Conservation (phyloP, 2,329 filamentous ascomycete species). For the Scopulariopsis brevicaulis region DNA sequence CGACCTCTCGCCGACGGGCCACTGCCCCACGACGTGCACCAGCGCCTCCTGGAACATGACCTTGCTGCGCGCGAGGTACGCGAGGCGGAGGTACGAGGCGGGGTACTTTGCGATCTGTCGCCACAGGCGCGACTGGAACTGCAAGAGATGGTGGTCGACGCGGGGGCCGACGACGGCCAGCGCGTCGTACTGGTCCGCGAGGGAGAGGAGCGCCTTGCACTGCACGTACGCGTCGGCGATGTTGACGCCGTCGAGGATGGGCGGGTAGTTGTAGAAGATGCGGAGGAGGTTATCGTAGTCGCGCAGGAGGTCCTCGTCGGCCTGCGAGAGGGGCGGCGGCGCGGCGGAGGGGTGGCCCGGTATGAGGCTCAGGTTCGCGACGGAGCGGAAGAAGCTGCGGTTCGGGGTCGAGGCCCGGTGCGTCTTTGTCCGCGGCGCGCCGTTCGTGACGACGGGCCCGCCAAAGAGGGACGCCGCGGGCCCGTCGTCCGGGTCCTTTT, state of each 20-base stretch:
- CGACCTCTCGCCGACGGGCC: slow-evolving; percentile 71
- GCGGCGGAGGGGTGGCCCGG: slow-evolving; percentile 33
- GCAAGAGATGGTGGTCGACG: slow-evolving; percentile 85
- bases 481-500: slow-evolving; percentile 46
- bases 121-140: slow-evolving; percentile 84
- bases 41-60: slow-evolving; percentile 81
- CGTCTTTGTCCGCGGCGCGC: slow-evolving; percentile 22
- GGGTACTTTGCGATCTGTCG: slow-evolving; percentile 97
- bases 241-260: slow-evolving; percentile 70
- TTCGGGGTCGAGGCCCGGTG: neutral
- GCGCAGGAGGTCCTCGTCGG: slow-evolving; percentile 66
- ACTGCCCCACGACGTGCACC: slow-evolving; percentile 89
- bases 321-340: slow-evolving; percentile 32
- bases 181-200: slow-evolving; percentile 94
- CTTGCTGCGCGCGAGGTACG: slow-evolving; percentile 72
- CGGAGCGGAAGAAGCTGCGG: slow-evolving; percentile 69
- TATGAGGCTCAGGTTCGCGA: slow-evolving; percentile 60
- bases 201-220: slow-evolving; percentile 76
- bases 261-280: slow-evolving; percentile 89
- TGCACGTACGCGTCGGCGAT: slow-evolving; percentile 90
- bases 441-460: neutral
- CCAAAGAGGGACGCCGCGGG: slow-evolving; percentile 43
- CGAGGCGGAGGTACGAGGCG: slow-evolving; percentile 80
- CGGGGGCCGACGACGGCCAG: slow-evolving; percentile 77
- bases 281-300: slow-evolving; percentile 95